Evolutionary conservation across 306 rosid genomes (phyloP).

Genomic region (Quercus gilva): DNA sequence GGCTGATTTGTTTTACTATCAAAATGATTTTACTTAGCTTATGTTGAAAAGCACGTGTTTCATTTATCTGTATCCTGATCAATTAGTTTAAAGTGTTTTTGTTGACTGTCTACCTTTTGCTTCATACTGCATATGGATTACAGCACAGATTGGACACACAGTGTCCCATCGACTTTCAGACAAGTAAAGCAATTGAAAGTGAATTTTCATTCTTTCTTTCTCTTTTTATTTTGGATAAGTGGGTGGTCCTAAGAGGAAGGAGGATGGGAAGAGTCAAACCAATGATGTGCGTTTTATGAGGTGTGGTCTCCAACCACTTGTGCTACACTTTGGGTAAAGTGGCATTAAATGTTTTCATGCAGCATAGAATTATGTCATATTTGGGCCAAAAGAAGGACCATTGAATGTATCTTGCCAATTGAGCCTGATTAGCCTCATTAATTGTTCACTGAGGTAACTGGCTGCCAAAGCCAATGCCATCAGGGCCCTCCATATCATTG

Average conservation of each 20-base stretch:
- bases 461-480: not conserved
- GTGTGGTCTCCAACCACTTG: not conserved
- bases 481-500: not conserved
- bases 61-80: slow-evolving; percentile 15
- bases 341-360: not conserved
- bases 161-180: not conserved
- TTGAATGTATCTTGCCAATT: not conserved
- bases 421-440: not conserved
- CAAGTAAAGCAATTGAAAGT: not conserved
- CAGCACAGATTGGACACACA: not conserved
- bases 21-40: not conserved
- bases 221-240: not conserved
- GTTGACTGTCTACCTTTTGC: not conserved
- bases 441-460: not conserved
- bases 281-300: not conserved
- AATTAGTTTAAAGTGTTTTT: not conserved
- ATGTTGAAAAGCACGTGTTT: not conserved
- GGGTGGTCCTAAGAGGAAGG: not conserved
- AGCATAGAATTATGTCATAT: not conserved
- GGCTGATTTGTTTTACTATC: not conserved
- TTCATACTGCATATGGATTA: not conserved
- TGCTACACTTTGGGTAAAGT: not conserved
- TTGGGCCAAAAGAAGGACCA: not conserved
- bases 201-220: not conserved
- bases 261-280: not conserved